These are phyloP conservation scores for Metschnikowia santaceciliae DNA, from an alignment of 805 yeast genomes.

Conservation along the genomic window DNA sequence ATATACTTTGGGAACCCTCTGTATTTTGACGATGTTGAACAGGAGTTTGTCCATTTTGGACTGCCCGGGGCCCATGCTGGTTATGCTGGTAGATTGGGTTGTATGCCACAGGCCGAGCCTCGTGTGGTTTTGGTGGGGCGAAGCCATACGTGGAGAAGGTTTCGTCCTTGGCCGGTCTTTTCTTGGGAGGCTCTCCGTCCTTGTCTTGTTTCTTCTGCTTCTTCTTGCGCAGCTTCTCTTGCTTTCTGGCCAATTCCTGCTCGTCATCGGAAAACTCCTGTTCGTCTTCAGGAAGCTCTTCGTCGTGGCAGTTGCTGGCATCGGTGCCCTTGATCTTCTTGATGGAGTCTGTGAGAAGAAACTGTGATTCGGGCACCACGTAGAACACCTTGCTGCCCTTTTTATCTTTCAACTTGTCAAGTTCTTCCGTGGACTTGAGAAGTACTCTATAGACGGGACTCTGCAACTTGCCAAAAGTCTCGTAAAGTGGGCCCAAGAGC, in stretches of 20 bases:
- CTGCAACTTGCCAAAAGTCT: constrained; percentile 85
- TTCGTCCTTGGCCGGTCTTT: constrained; percentile 19
- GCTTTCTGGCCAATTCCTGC: constrained; percentile 69
- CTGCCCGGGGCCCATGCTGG: background rate
- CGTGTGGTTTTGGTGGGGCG: constrained; percentile 5
- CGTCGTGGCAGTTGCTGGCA: constrained; percentile 93
- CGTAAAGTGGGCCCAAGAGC: constrained; percentile 74
- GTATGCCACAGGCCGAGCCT: background rate
- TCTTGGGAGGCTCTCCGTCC: constrained; percentile 9
- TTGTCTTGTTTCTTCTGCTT: constrained; percentile 37
- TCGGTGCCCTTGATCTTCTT: constrained; percentile 80
- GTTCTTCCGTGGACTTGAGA: constrained; percentile 49
- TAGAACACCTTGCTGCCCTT: constrained; percentile 63
- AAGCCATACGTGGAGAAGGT: constrained; percentile 19
- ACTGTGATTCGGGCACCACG: constrained; percentile 77
- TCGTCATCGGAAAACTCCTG: constrained; percentile 96
- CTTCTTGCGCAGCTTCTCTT: constrained; percentile 54
- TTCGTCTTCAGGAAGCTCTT: constrained; percentile 88
- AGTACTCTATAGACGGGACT: constrained; percentile 77
- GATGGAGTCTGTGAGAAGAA: constrained; percentile 69
- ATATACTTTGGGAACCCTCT: background rate
- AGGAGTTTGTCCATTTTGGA: background rate
- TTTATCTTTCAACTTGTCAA: constrained; percentile 41
- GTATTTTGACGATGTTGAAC: background rate
- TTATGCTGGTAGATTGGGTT: constrained; percentile 1